These are phyloP conservation scores for Pseudogymnoascus pannorum DNA, from an alignment of 2,329 filamentous ascomycete genomes.

Conservation along the genomic window DNA sequence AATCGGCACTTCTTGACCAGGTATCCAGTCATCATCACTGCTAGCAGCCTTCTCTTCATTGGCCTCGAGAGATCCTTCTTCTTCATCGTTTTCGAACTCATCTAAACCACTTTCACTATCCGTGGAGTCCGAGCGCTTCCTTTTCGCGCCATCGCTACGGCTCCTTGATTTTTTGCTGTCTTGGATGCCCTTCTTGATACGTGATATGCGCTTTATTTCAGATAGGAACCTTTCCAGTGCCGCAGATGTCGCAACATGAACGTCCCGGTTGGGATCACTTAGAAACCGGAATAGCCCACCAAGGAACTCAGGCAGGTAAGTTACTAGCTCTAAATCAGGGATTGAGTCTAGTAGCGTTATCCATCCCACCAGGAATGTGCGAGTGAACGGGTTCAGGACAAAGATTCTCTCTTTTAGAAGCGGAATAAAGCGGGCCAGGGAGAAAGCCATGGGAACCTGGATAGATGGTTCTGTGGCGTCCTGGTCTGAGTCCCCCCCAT, in stretches of 20 bases:
- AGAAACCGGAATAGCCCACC: slow-evolving; percentile 85
- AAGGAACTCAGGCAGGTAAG: slow-evolving; percentile 85
- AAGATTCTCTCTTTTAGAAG: slow-evolving; percentile 89
- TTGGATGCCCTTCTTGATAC: slow-evolving; percentile 83
- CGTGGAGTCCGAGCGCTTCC: slow-evolving; percentile 61
- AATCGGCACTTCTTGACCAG: slow-evolving; percentile 91
- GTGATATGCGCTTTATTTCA: slow-evolving; percentile 91
- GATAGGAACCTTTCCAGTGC: slow-evolving; percentile 83
- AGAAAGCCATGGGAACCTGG: slow-evolving; percentile 80
- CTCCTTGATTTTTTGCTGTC: slow-evolving; percentile 67
- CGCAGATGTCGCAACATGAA: slow-evolving; percentile 86
- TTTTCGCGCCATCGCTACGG: slow-evolving; percentile 51
- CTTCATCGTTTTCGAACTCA: slow-evolving; percentile 45
- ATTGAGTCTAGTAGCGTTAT: slow-evolving; percentile 92
- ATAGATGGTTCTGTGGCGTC: slow-evolving; percentile 37
- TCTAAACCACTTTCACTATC: slow-evolving; percentile 52
- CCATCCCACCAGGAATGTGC: slow-evolving; percentile 94
- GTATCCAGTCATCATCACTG: slow-evolving; percentile 89
- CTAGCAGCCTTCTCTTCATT: slow-evolving; percentile 53
- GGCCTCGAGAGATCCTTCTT: slow-evolving; percentile 50
- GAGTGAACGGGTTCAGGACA: slow-evolving; percentile 88
- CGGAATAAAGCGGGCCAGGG: slow-evolving; percentile 82
- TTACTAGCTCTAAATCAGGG: slow-evolving; percentile 89
- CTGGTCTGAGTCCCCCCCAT: slow-evolving; percentile 42
- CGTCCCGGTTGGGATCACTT: slow-evolving; percentile 83